These are phyloP conservation scores for Trypanosoma mega DNA, from an alignment of 208 protist genomes.

Conservation along the genomic window DNA sequence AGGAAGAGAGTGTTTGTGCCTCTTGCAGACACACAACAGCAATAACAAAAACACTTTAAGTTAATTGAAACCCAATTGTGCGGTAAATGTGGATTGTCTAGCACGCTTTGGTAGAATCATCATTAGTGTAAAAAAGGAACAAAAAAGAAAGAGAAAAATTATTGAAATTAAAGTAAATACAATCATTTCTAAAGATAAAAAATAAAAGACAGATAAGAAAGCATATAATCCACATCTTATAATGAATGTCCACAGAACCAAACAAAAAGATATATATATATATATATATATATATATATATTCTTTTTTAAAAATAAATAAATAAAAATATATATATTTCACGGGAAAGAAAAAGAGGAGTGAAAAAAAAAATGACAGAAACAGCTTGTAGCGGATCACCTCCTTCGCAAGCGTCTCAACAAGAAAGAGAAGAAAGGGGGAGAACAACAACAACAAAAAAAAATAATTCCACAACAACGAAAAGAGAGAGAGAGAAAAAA, in stretches of 20 bases:
- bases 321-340: slow-evolving; percentile 7
- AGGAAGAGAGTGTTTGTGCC: no score
- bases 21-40: no score
- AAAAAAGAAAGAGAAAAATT: slow-evolving; percentile 16
- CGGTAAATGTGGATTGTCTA: no score
- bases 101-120: not conserved
- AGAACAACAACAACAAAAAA: slow-evolving; percentile 12
- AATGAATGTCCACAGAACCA: not conserved
- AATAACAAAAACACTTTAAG: no score
- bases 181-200: slow-evolving; percentile 6
- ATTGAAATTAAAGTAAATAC: slow-evolving; percentile 3
- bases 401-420: no score
- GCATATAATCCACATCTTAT: no score
- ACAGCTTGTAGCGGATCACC: no score
- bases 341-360: not conserved
- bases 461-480: slow-evolving; percentile 10
- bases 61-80: no score
- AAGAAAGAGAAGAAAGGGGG: no score
- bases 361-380: slow-evolving; percentile 19
- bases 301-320: not conserved
- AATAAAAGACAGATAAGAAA: not conserved
- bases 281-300: slow-evolving; percentile 8
- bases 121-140: slow-evolving; percentile 11
- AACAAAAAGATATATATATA: slow-evolving; percentile 16
- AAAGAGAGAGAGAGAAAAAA: no score